These are phyloP conservation scores for Penicillium roqueforti DNA, from an alignment of 495 filamentous ascomycete species.

Conservation along the genomic window DNA sequence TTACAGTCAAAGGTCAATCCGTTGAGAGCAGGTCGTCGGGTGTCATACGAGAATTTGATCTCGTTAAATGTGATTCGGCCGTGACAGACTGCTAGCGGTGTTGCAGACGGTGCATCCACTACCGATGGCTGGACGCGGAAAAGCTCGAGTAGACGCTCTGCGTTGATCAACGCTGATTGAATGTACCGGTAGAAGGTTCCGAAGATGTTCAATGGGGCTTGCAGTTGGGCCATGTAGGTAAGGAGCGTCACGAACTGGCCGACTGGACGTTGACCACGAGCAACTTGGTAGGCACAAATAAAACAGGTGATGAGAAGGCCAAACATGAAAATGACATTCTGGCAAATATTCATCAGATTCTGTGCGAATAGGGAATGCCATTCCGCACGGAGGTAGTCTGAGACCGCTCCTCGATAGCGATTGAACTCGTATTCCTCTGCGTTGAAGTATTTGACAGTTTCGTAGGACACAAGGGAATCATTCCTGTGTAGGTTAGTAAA, in stretches of 20 bases:
- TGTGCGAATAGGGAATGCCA: conserved; percentile 68
- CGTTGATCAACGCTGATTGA: conserved; percentile 82
- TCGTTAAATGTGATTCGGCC: conserved; percentile 71
- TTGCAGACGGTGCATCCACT: conserved; percentile 50
- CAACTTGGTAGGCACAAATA: conserved; percentile 74
- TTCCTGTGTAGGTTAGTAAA: conserved; percentile 35
- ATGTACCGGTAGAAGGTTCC: conserved; percentile 81
- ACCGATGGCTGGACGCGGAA: conserved; percentile 80
- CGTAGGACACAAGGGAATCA: conserved; percentile 82
- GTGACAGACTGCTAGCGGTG: conserved; percentile 49
- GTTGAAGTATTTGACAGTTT: conserved; percentile 92
- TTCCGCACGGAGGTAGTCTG: conserved; percentile 67
- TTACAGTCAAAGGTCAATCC: conserved; percentile 64
- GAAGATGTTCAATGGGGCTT: conserved; percentile 80
- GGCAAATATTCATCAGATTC: conserved; percentile 75
- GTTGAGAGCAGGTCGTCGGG: conserved; percentile 62
- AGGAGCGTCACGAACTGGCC: conserved; percentile 67
- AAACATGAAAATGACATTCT: conserved; percentile 75
- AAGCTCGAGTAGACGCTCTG: conserved; percentile 79
- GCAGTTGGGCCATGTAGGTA: conserved; percentile 74
- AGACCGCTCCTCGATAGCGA: conserved; percentile 66
- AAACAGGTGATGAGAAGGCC: conserved; percentile 69
- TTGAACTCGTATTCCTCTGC: conserved; percentile 77
- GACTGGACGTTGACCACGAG: conserved; percentile 53
- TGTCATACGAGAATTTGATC: conserved; percentile 77